Evolutionary conservation across 352 stramenopile genomes (phyloP), one percentile per base, ranked within the genome.

Genomic region (Blastocystis sp.): DNA sequence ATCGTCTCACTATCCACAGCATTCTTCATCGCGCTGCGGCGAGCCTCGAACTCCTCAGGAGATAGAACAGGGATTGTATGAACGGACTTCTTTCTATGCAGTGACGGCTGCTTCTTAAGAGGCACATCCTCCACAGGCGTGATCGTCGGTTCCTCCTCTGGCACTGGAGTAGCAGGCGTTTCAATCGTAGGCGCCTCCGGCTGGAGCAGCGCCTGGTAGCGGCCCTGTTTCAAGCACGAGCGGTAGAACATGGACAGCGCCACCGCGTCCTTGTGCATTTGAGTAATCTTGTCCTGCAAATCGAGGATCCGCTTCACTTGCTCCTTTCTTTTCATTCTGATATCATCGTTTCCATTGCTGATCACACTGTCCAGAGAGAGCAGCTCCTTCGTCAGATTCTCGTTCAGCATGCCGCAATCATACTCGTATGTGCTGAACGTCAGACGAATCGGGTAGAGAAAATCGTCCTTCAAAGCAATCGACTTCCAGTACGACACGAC

Each of bases 381-480:
- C 34, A 84, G 56, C 43, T 84, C 52, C n/a, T 59, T 67, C 45
- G 74, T 84, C 4, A 84, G 74, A 69, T 84, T 84, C 56, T 84
- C 74, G 56, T 84, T 84, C 21, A 84, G 41, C 74, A 84, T 84
- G 1, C 74, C 74, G 45, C 74, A 84, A 23, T 84, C 74, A 70
- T 84, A 84, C 45, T 84, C 74, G 66, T 84, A 84, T 14, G 74
- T 70, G 21, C 74, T 84, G n/a, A 69, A 84, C 52, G 34, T 67
- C 11, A 84, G 74, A 38, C 74, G 59, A 59, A 84, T 84, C 2
- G 40, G 28, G 23, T 84, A 84, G 10, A 84, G 17, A 41, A 67
- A 84, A 48, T 84, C 74, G 48, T 84, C 52, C 34, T 84, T 84
- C n/a, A 84, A 28, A 67, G 74, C 45, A 56, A 84, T 84, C 21